phyloP scores from a whole-genome alignment of 2,329 filamentous ascomycete genomes.

The Emmonsiellopsis sp. region DNA sequence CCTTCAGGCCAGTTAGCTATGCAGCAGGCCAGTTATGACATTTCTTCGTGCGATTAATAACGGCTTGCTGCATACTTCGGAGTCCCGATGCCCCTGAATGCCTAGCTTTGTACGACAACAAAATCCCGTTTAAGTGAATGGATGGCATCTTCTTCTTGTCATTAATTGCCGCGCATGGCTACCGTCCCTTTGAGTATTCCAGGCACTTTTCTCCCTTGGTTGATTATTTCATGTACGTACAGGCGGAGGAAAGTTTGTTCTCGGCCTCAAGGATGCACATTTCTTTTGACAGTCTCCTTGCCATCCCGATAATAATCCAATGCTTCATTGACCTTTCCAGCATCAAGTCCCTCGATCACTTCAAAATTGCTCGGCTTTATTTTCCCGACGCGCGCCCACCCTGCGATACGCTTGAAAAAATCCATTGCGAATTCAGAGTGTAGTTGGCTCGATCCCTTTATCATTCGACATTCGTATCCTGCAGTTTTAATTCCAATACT shows the following conservation, averaged over 20 bases:
- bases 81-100: no score
- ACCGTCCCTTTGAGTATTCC: no score
- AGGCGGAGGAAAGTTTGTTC: neutral
- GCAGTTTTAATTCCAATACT: constrained; percentile 23
- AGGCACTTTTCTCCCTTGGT: no score
- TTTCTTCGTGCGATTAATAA: no score
- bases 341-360: constrained; percentile 25
- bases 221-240: no score
- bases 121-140: neutral
- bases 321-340: constrained; percentile 27
- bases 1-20: no score
- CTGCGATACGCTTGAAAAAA: constrained; percentile 25
- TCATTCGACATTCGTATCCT: constrained; percentile 22
- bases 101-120: neutral
- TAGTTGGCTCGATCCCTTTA: constrained; percentile 19
- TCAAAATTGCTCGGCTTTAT: constrained; percentile 23
- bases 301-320: constrained; percentile 32
- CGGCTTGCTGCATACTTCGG: no score
- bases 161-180: no score
- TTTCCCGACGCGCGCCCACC: constrained; percentile 22
- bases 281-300: constrained; percentile 22
- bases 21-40: no score
- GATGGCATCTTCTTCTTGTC: neutral
- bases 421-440: constrained; percentile 19
- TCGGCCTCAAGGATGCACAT: constrained; percentile 9